These are phyloP conservation scores for Cyberlindnera amylophila DNA, from an alignment of 805 yeast genomes.

Conservation along the genomic window DNA sequence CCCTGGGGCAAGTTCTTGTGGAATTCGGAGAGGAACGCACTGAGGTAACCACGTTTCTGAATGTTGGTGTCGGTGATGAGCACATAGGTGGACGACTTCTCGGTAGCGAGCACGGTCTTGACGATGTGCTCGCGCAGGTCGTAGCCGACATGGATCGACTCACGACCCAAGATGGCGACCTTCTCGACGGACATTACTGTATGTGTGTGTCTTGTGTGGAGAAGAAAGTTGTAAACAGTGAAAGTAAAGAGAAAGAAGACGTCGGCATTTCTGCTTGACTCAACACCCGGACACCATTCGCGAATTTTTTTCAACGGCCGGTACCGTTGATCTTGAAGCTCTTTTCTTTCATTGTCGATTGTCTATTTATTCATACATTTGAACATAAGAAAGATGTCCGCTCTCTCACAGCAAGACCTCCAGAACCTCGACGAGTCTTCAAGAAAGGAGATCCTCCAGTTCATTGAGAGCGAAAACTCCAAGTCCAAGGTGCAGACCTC, in stretches of 20 bases:
- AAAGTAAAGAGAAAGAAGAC: no score
- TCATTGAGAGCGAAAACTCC: slow-evolving; percentile 78
- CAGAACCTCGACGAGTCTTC: slow-evolving; percentile 60
- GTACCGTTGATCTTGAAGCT: no score
- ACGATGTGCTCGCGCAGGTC: slow-evolving; percentile 73
- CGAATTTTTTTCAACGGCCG: no score
- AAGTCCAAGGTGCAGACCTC: slow-evolving; percentile 85
- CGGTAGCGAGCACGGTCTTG: slow-evolving; percentile 52
- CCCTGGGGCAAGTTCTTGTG: slow-evolving; percentile 40
- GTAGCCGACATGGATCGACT: slow-evolving; percentile 87
- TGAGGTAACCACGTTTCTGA: slow-evolving; percentile 58
- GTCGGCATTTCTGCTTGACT: no score
- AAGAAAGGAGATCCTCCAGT: slow-evolving; percentile 67
- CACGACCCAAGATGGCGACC: slow-evolving; percentile 76
- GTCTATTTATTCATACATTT: no score
- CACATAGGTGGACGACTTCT: slow-evolving; percentile 88
- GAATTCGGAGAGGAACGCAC: slow-evolving; percentile 42
- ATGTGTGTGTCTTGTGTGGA: no score
- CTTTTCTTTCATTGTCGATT: no score
- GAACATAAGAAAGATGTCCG: slow-evolving; percentile 8
- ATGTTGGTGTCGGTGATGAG: slow-evolving; percentile 84
- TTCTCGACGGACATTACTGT: slow-evolving; percentile 31
- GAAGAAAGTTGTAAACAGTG: no score
- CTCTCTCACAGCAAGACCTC: slow-evolving; percentile 38
- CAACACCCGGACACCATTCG: no score